A percentile compares a stretch with the other conserved stretches of the same genome.
Conservation (phyloP, 768 basidiomycete genomes). For the Mrakia gelida region DNA sequence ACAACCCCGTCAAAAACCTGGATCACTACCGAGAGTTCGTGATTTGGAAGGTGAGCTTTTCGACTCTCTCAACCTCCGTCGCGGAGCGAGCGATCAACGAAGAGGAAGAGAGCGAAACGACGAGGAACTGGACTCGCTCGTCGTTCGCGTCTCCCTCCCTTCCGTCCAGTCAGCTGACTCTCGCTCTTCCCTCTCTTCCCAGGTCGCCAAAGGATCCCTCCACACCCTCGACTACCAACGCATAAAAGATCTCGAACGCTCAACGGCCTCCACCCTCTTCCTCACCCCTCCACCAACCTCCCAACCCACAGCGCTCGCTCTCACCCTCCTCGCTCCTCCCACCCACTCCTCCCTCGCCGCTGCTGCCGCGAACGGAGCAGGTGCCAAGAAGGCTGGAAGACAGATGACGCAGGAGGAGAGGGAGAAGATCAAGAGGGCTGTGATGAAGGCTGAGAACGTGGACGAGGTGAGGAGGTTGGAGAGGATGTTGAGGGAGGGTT, state of each 20-base stretch:
- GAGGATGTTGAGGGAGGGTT: slow-evolving; percentile 45
- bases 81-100: too few species aligned
- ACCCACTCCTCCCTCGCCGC: slow-evolving; percentile 34
- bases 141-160: not conserved
- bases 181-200: not conserved
- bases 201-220: slow-evolving; percentile 42
- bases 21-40: slow-evolving; percentile 44
- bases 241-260: slow-evolving; percentile 44
- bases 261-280: slow-evolving; percentile 38
- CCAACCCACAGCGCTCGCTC: slow-evolving; percentile 43
- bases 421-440: slow-evolving; percentile 42
- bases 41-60: slow-evolving; percentile 41
- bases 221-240: slow-evolving; percentile 44
- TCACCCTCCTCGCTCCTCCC: slow-evolving; percentile 38
- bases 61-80: not conserved
- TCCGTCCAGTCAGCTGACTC: too few species aligned
- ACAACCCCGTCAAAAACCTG: slow-evolving; percentile 43
- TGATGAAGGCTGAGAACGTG: slow-evolving; percentile 41
- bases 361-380: slow-evolving; percentile 26
- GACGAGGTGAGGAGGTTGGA: slow-evolving; percentile 45
- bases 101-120: too few species aligned
- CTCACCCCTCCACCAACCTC: slow-evolving; percentile 37
- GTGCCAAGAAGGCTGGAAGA: slow-evolving; percentile 35
- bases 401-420: slow-evolving; percentile 46
- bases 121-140: not conserved